phyloP scores from a whole-genome alignment of 352 stramenopile genomes.

The Phytopythium aichiense region DNA sequence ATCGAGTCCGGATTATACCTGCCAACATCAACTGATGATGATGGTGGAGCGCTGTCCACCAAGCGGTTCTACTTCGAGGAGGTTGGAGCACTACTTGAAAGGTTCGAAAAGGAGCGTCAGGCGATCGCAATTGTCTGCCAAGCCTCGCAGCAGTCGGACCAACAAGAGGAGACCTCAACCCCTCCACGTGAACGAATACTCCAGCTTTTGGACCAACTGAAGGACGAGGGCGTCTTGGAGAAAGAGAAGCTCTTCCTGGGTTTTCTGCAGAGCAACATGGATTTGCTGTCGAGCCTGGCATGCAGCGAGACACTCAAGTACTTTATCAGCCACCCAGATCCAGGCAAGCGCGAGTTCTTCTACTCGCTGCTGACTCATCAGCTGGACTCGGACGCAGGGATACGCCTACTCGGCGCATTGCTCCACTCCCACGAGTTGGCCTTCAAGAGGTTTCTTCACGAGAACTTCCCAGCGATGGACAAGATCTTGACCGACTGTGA shows the following conservation, averaged over 20 bases:
- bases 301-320: conserved; percentile 31
- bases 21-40: background rate
- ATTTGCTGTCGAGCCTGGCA: conserved; percentile 20
- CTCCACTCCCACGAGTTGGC: conserved; percentile 19
- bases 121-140: conserved; percentile 1
- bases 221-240: conserved; percentile 20
- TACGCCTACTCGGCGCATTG: conserved; percentile 28
- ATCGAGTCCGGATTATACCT: conserved; percentile 49
- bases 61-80: conserved; percentile 53
- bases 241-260: conserved; percentile 33
- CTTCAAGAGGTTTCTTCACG: conserved; percentile 41
- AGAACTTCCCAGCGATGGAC: conserved; percentile 47
- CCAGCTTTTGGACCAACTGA: conserved; percentile 23
- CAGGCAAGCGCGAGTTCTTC: conserved; percentile 24
- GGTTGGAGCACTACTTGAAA: conserved; percentile 14
- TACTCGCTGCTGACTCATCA: conserved; percentile 33
- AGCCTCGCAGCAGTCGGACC: background rate
- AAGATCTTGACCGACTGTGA: conserved; percentile 30
- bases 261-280: conserved; percentile 32
- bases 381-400: conserved; percentile 14
- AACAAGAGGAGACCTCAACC: conserved; percentile 11
- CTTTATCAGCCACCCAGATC: conserved; percentile 21
- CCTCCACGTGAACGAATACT: conserved; percentile 25
- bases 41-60: background rate
- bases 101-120: conserved; percentile 4